Base-by-base conservation (phyloP, 2,329 filamentous ascomycete genomes). In the Colletotrichum filicis region DNA sequence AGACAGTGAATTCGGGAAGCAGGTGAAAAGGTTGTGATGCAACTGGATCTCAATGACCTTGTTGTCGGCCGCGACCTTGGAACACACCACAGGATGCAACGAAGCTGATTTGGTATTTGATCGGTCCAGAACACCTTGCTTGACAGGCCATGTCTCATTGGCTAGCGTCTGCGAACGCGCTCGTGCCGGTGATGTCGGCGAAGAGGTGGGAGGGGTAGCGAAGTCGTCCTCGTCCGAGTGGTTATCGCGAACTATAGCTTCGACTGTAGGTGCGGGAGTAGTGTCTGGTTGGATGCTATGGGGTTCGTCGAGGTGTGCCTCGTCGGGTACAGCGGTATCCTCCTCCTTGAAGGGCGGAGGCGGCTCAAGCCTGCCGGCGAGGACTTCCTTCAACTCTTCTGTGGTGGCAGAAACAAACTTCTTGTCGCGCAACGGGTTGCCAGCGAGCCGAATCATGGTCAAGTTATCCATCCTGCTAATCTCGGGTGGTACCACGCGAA, bases 381-480 rank as follows among this genome's bases (percentile, higher is more conserved):
- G 84, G 56, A 92, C 90, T 55, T 90, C 89, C 82, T 97, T 98
- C 74, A 98, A 85, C 66, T 97, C 93, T 16, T 95, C 93, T 0
- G 94, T 95, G 26, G 89, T 89, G 84, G 97, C 94, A 0, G 90
- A 93, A 16, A 95, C 86, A 76, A 97, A 95, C 80, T 95, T 98
- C 80, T 93, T 95, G 80, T 98, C 95, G 16, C 94, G 89, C 16
- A 99, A 85, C 0, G 97, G 97, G 78, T 99, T 99, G n/a, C 95
- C 95, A 56, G 92, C 92, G 37, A 99, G 86, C 5, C 92, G 91
- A 55, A 98, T 88, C 79, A 92, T 92, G 24, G 91, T 88, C 11
- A 99, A 84, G 57, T 84, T 91, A 6, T 94, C 91, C 95, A 98
- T 98, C 30, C 90, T 85, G 5, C 92, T 93, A 71, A 98, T 90